Conservation (phyloP, 1,284 basidiomycete species). For the Sporisorium scitamineum region DNA sequence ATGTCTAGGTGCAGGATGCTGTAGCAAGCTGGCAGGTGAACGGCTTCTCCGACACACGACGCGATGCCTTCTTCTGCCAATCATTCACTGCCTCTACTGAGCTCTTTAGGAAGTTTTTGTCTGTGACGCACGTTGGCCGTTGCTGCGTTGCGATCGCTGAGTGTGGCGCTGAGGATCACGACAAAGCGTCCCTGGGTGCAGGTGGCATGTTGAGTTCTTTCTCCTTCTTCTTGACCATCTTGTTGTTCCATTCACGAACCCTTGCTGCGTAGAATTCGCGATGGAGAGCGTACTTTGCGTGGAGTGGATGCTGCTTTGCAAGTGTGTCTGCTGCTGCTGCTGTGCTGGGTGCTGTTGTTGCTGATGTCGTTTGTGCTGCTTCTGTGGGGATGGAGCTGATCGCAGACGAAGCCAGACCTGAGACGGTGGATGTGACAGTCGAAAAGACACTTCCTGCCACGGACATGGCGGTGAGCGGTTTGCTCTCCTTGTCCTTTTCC, state of each 20-base stretch:
- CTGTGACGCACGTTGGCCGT: no score
- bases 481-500: slow-evolving; percentile 27
- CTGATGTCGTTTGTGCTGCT: slow-evolving; percentile 12
- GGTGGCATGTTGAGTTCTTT: slow-evolving; percentile 54
- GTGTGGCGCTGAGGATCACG: no score
- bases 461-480: slow-evolving; percentile 28
- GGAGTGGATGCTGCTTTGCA: slow-evolving; percentile 30
- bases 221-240: slow-evolving; percentile 45
- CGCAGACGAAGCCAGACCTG: slow-evolving; percentile 32
- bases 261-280: slow-evolving; percentile 58
- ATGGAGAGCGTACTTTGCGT: slow-evolving; percentile 55
- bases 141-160: no score
- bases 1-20: background rate
- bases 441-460: slow-evolving; percentile 43
- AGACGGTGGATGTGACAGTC: slow-evolving; percentile 40
- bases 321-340: slow-evolving; percentile 18
- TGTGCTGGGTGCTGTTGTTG: slow-evolving; percentile 1
- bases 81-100: no score
- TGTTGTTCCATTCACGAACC: slow-evolving; percentile 46
- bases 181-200: slow-evolving; percentile 37
- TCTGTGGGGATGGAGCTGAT: slow-evolving; percentile 21
- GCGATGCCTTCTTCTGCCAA: no score
- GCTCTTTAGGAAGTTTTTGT: no score
- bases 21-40: background rate
- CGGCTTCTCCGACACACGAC: background rate